Conservation (phyloP, 495 filamentous ascomycete species). For the Beverwykella pulmonaria region DNA sequence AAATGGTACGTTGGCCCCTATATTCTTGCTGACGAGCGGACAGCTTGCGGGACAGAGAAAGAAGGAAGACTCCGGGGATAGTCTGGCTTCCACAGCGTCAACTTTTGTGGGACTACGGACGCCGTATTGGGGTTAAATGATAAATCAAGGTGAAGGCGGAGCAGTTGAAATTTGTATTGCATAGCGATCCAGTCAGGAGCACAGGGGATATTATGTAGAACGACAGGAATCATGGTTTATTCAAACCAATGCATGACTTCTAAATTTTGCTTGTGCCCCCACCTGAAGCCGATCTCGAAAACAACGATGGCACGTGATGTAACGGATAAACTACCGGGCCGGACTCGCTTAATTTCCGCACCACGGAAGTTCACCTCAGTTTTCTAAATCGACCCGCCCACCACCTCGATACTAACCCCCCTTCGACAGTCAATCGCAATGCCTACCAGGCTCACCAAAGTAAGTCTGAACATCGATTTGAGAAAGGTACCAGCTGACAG, state of each 20-base stretch:
- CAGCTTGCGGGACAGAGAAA: slow-evolving; percentile 75
- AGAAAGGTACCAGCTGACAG: neutral
- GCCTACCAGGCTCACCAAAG: slow-evolving; percentile 77
- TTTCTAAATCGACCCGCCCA: neutral
- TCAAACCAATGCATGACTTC: neutral
- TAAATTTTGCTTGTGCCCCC: neutral
- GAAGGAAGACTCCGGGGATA: slow-evolving; percentile 62
- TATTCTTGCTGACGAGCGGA: neutral
- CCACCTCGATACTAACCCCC: slow-evolving; percentile 6
- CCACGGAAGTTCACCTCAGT: neutral
- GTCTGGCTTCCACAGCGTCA: slow-evolving; percentile 42
- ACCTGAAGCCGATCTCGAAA: too few relatives aligned
- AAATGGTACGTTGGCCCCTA: neutral
- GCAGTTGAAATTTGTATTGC: slow-evolving; percentile 13
- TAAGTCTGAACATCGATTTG: neutral
- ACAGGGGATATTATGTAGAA: neutral
- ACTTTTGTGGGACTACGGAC: slow-evolving; percentile 70
- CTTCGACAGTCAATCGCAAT: slow-evolving; percentile 52
- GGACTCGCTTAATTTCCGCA: slow-evolving; percentile 5
- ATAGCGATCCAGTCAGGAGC: slow-evolving; percentile 17
- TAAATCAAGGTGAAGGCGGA: neutral
- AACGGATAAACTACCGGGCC: slow-evolving; percentile 4
- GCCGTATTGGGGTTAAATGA: slow-evolving; percentile 61
- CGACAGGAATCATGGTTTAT: neutral
- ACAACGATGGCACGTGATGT: neutral